Evolutionary conservation across 805 yeast genomes (phyloP).

Genomic region (Yamadazyma kitorensis): DNA sequence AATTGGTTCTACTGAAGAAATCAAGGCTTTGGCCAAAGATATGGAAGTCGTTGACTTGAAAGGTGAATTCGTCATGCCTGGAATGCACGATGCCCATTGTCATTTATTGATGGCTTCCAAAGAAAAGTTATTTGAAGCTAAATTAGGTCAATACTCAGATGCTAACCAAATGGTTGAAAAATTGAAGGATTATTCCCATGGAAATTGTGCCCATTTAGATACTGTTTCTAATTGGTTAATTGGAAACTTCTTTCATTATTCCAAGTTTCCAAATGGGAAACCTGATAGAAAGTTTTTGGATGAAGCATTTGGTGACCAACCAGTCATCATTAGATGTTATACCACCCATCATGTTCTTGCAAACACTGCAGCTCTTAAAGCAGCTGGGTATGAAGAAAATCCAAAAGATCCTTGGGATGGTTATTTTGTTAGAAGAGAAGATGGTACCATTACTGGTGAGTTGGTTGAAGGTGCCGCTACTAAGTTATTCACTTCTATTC

Average conservation of each 20-base stretch:
- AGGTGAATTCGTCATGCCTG: slow-evolving; percentile 24
- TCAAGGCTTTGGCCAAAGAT: slow-evolving; percentile 10
- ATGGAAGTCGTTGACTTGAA: slow-evolving; percentile 18
- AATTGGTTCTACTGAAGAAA: slow-evolving; percentile 17
- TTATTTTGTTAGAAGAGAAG: slow-evolving; percentile 21
- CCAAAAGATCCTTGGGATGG: slow-evolving; percentile 24
- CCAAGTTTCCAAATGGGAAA: slow-evolving; percentile 18
- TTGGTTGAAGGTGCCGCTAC: slow-evolving; percentile 24
- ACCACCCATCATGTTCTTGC: slow-evolving; percentile 24
- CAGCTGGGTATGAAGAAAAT: slow-evolving; percentile 23
- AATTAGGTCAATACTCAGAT: slow-evolving; percentile 15
- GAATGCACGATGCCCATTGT: slow-evolving; percentile 24
- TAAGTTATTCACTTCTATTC: slow-evolving; percentile 17
- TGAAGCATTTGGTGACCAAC: slow-evolving; percentile 25
- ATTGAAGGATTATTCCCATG: slow-evolving; percentile 15
- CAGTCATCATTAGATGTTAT: slow-evolving; percentile 23
- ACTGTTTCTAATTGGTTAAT: slow-evolving; percentile 22
- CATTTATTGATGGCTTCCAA: slow-evolving; percentile 22
- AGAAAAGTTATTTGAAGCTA: slow-evolving; percentile 21
- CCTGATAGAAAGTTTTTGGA: slow-evolving; percentile 23
- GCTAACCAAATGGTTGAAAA: slow-evolving; percentile 20
- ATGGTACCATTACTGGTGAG: slow-evolving; percentile 24
- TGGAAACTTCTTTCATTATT: slow-evolving; percentile 23
- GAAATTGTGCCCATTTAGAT: slow-evolving; percentile 16
- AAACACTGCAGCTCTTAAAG: slow-evolving; percentile 23